These are phyloP conservation scores for Ensete glaucum DNA, from an alignment of 176 grass and related monocot genomes.

Conservation along the genomic window DNA sequence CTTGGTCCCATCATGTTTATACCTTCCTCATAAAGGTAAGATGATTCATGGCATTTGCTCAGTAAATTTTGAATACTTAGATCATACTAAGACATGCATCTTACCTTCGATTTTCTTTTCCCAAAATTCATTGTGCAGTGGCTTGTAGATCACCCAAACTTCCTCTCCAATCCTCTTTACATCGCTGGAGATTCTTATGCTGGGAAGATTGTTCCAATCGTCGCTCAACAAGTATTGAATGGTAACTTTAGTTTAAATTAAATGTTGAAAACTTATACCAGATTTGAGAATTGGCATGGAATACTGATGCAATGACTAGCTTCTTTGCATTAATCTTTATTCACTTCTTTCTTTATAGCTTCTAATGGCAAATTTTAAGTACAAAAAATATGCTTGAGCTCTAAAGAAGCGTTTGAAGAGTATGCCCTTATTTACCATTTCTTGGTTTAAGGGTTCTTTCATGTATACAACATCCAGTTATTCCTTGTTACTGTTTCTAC, in stretches of 20 bases:
- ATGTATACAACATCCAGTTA: too few relatives aligned
- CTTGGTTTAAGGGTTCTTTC: too few relatives aligned
- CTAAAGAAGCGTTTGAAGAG: too few relatives aligned
- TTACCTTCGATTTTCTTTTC: neutral
- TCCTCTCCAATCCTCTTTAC: constrained; percentile 53
- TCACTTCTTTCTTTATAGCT: neutral
- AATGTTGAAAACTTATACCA: too few relatives aligned
- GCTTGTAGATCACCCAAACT: constrained; percentile 42
- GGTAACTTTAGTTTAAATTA: constrained; percentile 13
- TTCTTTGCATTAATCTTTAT: neutral
- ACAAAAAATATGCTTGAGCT: too few relatives aligned
- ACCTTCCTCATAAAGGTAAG: constrained; percentile 56
- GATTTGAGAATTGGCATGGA: too few relatives aligned
- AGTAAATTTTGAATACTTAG: too few relatives aligned
- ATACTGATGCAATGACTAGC: too few relatives aligned
- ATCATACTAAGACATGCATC: neutral
- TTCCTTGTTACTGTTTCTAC: too few relatives aligned
- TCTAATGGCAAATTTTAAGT: neutral
- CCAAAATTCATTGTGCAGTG: constrained; percentile 23
- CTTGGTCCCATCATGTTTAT: constrained; percentile 17
- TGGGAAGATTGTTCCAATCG: constrained; percentile 39
- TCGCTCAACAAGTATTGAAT: constrained; percentile 29
- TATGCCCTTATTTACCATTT: too few relatives aligned
- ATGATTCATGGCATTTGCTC: neutral
- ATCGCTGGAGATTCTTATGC: constrained; percentile 58